Percentiles rank a stretch among this genome's conserved stretches.
These are phyloP conservation scores for Talaromyces adpressus DNA, from an alignment of 495 filamentous ascomycete genomes.

Conservation along the genomic window DNA sequence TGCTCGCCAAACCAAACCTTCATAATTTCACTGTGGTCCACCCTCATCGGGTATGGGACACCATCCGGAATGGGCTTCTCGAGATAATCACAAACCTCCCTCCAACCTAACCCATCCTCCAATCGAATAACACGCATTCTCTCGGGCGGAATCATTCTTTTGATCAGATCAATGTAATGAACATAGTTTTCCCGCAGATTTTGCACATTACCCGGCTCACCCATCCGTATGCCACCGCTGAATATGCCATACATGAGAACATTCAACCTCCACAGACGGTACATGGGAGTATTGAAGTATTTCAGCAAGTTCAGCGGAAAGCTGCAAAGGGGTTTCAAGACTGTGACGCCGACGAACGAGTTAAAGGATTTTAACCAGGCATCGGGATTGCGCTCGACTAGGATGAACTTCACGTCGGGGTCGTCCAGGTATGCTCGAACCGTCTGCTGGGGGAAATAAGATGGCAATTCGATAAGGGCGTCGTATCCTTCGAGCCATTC, in stretches of 20 bases:
- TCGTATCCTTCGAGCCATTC: background rate
- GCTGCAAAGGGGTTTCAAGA: background rate
- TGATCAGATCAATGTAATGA: background rate
- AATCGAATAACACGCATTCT: background rate
- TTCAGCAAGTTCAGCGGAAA: background rate
- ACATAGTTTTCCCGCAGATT: background rate
- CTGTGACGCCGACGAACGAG: background rate
- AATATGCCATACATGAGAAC: background rate
- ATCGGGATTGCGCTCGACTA: background rate
- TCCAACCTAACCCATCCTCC: background rate
- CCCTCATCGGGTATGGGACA: background rate
- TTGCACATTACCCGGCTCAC: background rate
- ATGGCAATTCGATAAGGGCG: background rate
- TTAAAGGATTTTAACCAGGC: background rate
- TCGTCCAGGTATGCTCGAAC: background rate
- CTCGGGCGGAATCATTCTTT: background rate
- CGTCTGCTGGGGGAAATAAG: background rate
- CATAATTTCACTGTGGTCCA: background rate
- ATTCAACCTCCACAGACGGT: background rate
- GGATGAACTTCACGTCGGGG: background rate
- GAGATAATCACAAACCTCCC: background rate
- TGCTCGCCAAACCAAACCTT: background rate
- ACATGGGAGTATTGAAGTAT: background rate
- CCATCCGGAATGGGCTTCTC: background rate
- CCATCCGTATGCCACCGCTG: background rate